Evolutionary conservation across 2,329 filamentous ascomycete genomes (phyloP).

Genomic region (Trematosphaeria pertusa): DNA sequence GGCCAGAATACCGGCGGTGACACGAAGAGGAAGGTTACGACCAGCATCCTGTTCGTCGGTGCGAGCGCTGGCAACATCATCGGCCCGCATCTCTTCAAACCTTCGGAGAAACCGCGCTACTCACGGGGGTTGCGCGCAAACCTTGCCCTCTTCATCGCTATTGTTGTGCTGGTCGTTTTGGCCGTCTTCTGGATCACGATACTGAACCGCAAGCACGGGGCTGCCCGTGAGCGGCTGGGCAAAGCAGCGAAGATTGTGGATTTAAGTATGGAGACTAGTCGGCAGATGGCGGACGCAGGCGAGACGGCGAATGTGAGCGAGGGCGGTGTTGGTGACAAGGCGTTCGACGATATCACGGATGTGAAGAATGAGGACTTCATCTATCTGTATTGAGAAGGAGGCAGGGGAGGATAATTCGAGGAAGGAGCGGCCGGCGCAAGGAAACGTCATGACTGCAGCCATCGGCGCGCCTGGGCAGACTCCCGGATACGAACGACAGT

Average conservation of each 20-base stretch:
- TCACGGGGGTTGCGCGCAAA: constrained; percentile 65
- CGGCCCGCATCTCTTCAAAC: constrained; percentile 69
- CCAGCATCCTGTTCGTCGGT: constrained; percentile 69
- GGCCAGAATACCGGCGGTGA: constrained; percentile 71
- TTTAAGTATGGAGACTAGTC: constrained; percentile 62
- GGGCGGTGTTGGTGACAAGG: constrained; percentile 52
- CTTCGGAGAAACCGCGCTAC: constrained; percentile 66
- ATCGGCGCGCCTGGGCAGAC: no score
- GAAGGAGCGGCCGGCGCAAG: no score
- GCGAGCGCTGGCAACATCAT: constrained; percentile 71
- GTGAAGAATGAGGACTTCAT: constrained; percentile 70
- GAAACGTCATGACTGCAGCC: no score
- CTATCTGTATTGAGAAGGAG: constrained; percentile 59
- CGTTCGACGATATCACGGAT: constrained; percentile 67
- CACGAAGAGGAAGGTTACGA: constrained; percentile 72
- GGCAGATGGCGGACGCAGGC: constrained; percentile 50
- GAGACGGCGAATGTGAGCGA: constrained; percentile 29
- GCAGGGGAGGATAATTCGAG: no score
- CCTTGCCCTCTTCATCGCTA: constrained; percentile 65
- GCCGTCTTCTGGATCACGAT: constrained; percentile 58
- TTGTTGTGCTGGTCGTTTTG: constrained; percentile 60
- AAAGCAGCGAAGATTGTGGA: constrained; percentile 67
- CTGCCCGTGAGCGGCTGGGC: constrained; percentile 62
- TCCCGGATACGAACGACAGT: no score
- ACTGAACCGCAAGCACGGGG: constrained; percentile 64